Conservation (phyloP, 2,329 filamentous ascomycete genomes). For the Boeremia exigua region DNA sequence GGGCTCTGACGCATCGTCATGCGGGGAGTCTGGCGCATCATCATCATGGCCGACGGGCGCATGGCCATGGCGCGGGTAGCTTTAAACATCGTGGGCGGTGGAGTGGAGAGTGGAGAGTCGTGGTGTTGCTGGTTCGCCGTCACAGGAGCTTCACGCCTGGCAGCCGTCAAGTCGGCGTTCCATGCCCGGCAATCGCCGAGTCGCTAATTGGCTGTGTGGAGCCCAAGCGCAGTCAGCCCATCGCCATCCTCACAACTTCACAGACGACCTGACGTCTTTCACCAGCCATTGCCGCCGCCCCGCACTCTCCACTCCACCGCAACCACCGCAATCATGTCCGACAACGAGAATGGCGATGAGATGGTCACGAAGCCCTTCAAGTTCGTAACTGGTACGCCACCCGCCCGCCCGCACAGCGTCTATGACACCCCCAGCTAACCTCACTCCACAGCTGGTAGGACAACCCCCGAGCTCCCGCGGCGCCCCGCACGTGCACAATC, state of each 20-base stretch:
- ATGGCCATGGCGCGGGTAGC: constrained; percentile 48
- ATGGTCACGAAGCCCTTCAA: constrained; percentile 99
- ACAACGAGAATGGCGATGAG: constrained; percentile 66
- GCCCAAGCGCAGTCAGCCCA: constrained; percentile 46
- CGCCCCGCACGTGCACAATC: constrained; percentile 12
- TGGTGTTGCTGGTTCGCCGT: constrained; percentile 33
- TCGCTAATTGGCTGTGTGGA: constrained; percentile 40
- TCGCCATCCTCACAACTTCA: constrained; percentile 39
- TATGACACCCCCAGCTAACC: constrained; percentile 37
- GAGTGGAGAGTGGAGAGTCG: constrained; percentile 31
- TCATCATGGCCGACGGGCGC: constrained; percentile 51
- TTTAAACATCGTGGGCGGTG: constrained; percentile 39
- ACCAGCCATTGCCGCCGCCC: constrained; percentile 41
- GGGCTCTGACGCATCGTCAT: constrained; percentile 48
- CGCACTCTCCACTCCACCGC: constrained; percentile 23
- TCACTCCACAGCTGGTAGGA: constrained; percentile 49
- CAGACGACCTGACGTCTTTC: constrained; percentile 35
- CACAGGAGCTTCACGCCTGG: constrained; percentile 32
- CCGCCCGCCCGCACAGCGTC: constrained; percentile 18
- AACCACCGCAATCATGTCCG: constrained; percentile 77
- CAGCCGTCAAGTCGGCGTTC: constrained; percentile 28
- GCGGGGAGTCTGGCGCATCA: constrained; percentile 46
- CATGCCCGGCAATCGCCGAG: constrained; percentile 38
- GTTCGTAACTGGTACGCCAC: constrained; percentile 92
- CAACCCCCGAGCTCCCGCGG: constrained; percentile 19